Evolutionary conservation across 768 basidiomycete genomes (phyloP), one percentile per base, ranked within the genome.

Genomic region (Phanerochaete sordida): DNA sequence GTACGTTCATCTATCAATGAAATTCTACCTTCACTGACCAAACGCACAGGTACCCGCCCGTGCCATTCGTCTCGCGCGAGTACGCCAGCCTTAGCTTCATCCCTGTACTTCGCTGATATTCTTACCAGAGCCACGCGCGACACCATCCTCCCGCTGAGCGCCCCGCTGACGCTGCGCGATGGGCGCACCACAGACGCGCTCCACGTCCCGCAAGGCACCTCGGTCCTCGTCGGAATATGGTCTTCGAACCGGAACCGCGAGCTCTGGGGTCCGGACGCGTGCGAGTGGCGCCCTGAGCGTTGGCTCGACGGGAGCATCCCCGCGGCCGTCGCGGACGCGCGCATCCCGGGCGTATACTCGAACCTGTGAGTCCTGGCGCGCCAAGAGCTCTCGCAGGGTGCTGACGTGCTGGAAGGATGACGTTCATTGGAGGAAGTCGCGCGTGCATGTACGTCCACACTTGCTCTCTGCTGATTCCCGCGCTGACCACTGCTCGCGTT

Each of bases 241-340:
- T 68, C 67, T 27, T 67, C 72, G 30, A 82, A 82, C 59, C 68
- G 73, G 19, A 73, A 78, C 64, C 72, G 72, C 11, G 70, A 70
- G 0, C 63, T 81, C 3, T 83, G 81, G 81, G 82, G 81, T 7
- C 64, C 68, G 19, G 81, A 84, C 60, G 74, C 77, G 1, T 57
- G 64, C n/a, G 76, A 80, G 56, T 82, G 80, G 79, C 80, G 79
- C 63, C 81, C 81, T 1, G 79, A 82, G 63, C 69, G 81, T 24
- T 83, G 81, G 81, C 69, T 81, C 1, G 53, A 35, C n/a, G n/a
- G n/a, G n/a, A 69, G 2, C 70, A 72, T 1, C 13, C 80, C 78
- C 6, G 65, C 73, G 6, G 52, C 64, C 19, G 66, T 81, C 2
- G 59, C 57, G 1, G 69, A 74, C 12, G 77, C 78, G 4, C 74